phyloP scores from a whole-genome alignment of 2,329 filamentous ascomycete species.

The Plenodomus lindquistii region DNA sequence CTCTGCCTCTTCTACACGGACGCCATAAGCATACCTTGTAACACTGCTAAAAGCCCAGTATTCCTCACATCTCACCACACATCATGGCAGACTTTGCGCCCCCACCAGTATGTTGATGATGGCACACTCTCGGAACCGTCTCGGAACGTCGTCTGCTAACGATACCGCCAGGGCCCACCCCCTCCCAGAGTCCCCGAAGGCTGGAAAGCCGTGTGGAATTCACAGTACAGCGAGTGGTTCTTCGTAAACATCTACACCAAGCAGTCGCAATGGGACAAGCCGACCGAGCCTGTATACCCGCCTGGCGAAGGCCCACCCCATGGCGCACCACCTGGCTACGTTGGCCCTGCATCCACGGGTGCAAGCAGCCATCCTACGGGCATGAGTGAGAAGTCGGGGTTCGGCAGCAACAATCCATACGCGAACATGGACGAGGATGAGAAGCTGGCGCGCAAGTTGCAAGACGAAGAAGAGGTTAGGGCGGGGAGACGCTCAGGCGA shows the following conservation, averaged over 20 bases:
- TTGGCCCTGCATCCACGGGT: constrained; percentile 44
- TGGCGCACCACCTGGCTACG: constrained; percentile 71
- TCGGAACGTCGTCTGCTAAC: constrained; percentile 11
- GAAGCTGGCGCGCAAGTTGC: constrained; percentile 72
- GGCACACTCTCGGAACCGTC: constrained; percentile 3
- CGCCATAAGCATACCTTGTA: neutral
- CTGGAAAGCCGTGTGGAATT: constrained; percentile 83
- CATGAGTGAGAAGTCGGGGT: constrained; percentile 50
- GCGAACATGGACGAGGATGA: constrained; percentile 66
- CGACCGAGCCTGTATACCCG: constrained; percentile 68
- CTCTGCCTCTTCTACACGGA: neutral
- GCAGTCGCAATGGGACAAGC: constrained; percentile 87
- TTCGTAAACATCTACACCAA: constrained; percentile 90
- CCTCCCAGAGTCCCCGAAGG: constrained; percentile 71
- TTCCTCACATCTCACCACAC: neutral
- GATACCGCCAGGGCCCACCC: constrained; percentile 51
- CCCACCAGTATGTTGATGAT: constrained; percentile 37
- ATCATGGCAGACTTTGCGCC: constrained; percentile 43
- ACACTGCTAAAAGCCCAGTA: neutral
- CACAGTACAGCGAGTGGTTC: constrained; percentile 91
- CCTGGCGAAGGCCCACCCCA: constrained; percentile 52
- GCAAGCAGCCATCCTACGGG: constrained; percentile 37
- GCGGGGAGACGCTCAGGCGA: constrained; percentile 40
- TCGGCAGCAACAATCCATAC: constrained; percentile 72
- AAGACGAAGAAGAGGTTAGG: constrained; percentile 79